These are phyloP conservation scores for Tolypocladium pustulatum DNA, from an alignment of 2,329 filamentous ascomycete species.

Conservation along the genomic window DNA sequence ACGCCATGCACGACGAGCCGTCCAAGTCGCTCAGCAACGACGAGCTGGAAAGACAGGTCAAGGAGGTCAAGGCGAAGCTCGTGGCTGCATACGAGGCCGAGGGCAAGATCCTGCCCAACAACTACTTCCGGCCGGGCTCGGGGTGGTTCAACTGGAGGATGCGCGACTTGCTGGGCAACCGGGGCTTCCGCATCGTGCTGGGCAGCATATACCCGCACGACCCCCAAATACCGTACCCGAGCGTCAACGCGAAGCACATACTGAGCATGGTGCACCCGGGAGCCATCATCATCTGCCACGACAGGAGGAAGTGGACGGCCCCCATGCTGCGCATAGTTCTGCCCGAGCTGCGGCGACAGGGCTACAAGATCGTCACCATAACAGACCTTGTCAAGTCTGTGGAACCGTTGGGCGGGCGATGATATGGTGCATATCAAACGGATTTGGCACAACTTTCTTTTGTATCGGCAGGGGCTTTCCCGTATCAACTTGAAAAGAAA, in stretches of 20 bases:
- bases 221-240: conserved; percentile 63
- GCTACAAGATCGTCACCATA: conserved; percentile 63
- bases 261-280: conserved; percentile 70
- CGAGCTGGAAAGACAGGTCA: conserved; percentile 53
- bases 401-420: conserved; percentile 15
- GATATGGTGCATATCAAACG: background rate
- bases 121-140: conserved; percentile 74
- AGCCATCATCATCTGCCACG: conserved; percentile 77
- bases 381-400: conserved; percentile 48
- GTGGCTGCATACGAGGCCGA: conserved; percentile 42
- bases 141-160: conserved; percentile 72
- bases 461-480: background rate
- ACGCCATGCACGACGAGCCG: conserved; percentile 81
- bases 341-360: conserved; percentile 57
- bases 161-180: conserved; percentile 43
- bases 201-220: conserved; percentile 86
- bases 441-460: background rate
- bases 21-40: conserved; percentile 49
- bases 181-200: conserved; percentile 66
- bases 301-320: conserved; percentile 70
- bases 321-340: conserved; percentile 68
- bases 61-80: conserved; percentile 51
- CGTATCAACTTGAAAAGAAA: background rate
- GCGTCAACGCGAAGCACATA: conserved; percentile 67
- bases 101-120: conserved; percentile 34